Percentiles rank a stretch among this genome's conserved stretches.
phyloP scores from a whole-genome alignment of 2,329 filamentous ascomycete species.

The Claviceps monticola region DNA sequence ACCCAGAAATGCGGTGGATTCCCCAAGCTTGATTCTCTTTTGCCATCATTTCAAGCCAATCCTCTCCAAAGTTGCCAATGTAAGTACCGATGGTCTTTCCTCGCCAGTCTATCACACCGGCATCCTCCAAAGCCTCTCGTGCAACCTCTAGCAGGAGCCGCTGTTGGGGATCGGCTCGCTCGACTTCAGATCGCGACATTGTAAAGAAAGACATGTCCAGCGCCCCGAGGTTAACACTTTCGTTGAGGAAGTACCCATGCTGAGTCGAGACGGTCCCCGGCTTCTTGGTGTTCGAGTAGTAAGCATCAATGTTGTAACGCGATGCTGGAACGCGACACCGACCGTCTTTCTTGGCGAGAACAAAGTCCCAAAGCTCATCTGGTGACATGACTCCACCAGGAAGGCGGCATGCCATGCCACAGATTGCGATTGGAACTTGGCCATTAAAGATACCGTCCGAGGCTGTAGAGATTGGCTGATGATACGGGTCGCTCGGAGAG shows the following conservation, averaged over 20 bases:
- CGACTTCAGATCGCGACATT: conserved; percentile 14
- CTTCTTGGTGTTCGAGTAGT: neutral
- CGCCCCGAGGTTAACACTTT: conserved; percentile 10
- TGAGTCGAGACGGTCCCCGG: conserved; percentile 4
- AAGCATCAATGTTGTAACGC: conserved; percentile 1
- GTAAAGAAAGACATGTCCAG: conserved; percentile 20
- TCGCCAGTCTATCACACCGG: conserved; percentile 13
- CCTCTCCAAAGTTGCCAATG: conserved; percentile 17
- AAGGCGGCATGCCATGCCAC: conserved; percentile 7
- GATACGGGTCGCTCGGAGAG: neutral
- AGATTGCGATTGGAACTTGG: conserved; percentile 3
- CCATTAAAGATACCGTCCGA: neutral
- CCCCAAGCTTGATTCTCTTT: conserved; percentile 10
- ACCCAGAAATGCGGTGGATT: conserved; percentile 11
- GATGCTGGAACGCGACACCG: neutral
- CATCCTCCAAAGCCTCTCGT: conserved; percentile 14
- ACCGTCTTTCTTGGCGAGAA: conserved; percentile 6
- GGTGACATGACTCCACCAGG: conserved; percentile 5
- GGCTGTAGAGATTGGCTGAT: neutral
- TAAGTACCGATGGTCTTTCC: conserved; percentile 16
- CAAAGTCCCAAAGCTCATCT: conserved; percentile 6
- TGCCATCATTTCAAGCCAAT: conserved; percentile 11
- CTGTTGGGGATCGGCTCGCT: conserved; percentile 18
- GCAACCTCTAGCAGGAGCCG: conserved; percentile 15
- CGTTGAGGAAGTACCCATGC: conserved; percentile 16